phyloP scores from a whole-genome alignment of 179 eudicot genomes.

The Heliamphora pulchella region DNA sequence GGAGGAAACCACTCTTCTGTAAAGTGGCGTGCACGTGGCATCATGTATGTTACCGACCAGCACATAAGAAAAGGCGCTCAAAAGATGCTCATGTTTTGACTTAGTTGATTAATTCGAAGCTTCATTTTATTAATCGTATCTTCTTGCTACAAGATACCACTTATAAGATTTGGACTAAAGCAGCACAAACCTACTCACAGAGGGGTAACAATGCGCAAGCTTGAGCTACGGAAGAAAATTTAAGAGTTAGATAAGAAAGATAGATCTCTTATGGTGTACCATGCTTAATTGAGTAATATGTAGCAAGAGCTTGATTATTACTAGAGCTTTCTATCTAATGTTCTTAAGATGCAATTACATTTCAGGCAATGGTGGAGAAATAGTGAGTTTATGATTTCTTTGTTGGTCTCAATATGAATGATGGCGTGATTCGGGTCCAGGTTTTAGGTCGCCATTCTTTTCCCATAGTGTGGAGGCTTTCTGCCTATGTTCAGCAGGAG shows the following conservation, averaged over 20 bases:
- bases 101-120: background rate
- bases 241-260: background rate
- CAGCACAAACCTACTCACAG: background rate
- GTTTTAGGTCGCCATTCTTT: background rate
- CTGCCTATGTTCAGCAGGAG: background rate
- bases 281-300: background rate
- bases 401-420: background rate
- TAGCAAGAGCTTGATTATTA: conserved; percentile 7
- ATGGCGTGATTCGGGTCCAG: background rate
- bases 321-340: background rate
- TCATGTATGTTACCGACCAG: too few relatives aligned
- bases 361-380: background rate
- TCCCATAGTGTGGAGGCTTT: background rate
- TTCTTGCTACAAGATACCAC: background rate
- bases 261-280: background rate
- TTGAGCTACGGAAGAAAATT: background rate
- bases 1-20: too few relatives aligned
- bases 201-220: background rate
- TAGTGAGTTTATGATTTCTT: conserved; percentile 9
- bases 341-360: background rate
- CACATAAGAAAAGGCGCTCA: background rate
- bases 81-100: background rate
- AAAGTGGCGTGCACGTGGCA: too few relatives aligned
- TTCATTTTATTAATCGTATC: background rate
- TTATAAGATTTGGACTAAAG: background rate